Evolutionary conservation across 345 rosid genomes (phyloP), one percentile per base, ranked within the genome.

Genomic region (Euclidium syriacum): DNA sequence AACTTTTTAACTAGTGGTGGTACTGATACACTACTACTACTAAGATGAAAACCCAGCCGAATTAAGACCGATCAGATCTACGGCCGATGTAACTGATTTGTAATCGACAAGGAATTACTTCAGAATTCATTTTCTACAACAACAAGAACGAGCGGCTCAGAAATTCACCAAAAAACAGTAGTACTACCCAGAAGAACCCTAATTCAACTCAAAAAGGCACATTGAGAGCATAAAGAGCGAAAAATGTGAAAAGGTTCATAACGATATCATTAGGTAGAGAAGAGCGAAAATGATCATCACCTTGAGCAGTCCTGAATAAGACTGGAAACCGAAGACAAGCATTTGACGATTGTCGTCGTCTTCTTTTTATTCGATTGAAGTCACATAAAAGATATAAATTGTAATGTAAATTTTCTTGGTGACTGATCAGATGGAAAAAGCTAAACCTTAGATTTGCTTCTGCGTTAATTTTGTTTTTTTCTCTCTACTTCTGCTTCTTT

Each of bases 161-260:
- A 29, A 34, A 43, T 26, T 49, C 44, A 46, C 30, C 26, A 32
- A 25, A 32, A 25, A 50, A 30, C 70, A 64, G 62, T 52, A n/a
- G n/a, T 7, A 53, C 67, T 25, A 52, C 61, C 57, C 67, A 62
- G 58, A 70, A 56, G 52, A 71, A 71, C 75, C 70, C 70, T 64
- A 63, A 53, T 30, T 63, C 46, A 56, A 6, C 26, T 5, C 5
- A 14, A 12, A 18, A 44, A 50, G 35, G 16, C 19, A 49, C 44
- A 64, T 10, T 52, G 16, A 32, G 22, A 58, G n/a, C 12, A 51
- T 3, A 44, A 62, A 3, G 22, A 47, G 52, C 24, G 30, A 47
- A 60, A 20, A 10, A 5, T 12, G 42, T 38, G 27, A 42, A 54
- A 40, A 5, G n/a, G 29, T 22, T 47, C 6, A n/a, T 8, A 39